Percentiles rank a stretch among this genome's conserved stretches.
These are phyloP conservation scores for Podaxis carcinomalis DNA, from an alignment of 768 basidiomycete species.

Conservation along the genomic window DNA sequence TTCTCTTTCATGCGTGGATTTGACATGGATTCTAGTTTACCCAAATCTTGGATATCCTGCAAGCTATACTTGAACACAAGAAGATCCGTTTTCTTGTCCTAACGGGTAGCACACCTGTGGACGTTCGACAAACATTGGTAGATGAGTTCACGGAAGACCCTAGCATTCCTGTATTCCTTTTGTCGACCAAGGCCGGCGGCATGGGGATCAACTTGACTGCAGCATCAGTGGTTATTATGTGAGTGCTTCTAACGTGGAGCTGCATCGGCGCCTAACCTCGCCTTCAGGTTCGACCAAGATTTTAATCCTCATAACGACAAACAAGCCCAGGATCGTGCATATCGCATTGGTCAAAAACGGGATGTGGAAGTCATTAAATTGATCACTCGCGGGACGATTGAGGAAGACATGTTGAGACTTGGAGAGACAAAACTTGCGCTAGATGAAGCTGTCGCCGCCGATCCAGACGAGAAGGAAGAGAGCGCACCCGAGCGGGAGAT, in stretches of 20 bases:
- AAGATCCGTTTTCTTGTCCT: slow-evolving; percentile 75
- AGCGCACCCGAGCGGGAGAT: slow-evolving; percentile 74
- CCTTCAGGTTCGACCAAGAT: slow-evolving; percentile 86
- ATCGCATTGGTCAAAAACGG: slow-evolving; percentile 92
- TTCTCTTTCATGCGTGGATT: background rate
- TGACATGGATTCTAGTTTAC: slow-evolving; percentile 62
- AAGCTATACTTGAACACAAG: slow-evolving; percentile 71
- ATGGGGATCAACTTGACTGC: slow-evolving; percentile 98
- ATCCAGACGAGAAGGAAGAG: slow-evolving; percentile 55
- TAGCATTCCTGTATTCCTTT: slow-evolving; percentile 81
- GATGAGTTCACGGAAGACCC: slow-evolving; percentile 94
- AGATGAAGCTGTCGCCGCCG: slow-evolving; percentile 92
- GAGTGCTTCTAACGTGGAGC: slow-evolving; percentile 19
- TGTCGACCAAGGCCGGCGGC: slow-evolving; percentile 90
- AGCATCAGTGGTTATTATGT: slow-evolving; percentile 94
- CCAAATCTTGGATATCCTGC: slow-evolving; percentile 91
- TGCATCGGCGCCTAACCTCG: background rate
- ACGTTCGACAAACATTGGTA: slow-evolving; percentile 87
- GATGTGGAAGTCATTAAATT: slow-evolving; percentile 95
- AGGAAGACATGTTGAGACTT: slow-evolving; percentile 92
- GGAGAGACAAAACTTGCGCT: slow-evolving; percentile 88
- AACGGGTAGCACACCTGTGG: slow-evolving; percentile 92
- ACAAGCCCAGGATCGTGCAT: slow-evolving; percentile 96
- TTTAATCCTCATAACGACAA: slow-evolving; percentile 98
- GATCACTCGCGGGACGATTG: slow-evolving; percentile 87